These are phyloP conservation scores for Trichosporon asahii DNA, from an alignment of 1,284 basidiomycete genomes.

Conservation along the genomic window DNA sequence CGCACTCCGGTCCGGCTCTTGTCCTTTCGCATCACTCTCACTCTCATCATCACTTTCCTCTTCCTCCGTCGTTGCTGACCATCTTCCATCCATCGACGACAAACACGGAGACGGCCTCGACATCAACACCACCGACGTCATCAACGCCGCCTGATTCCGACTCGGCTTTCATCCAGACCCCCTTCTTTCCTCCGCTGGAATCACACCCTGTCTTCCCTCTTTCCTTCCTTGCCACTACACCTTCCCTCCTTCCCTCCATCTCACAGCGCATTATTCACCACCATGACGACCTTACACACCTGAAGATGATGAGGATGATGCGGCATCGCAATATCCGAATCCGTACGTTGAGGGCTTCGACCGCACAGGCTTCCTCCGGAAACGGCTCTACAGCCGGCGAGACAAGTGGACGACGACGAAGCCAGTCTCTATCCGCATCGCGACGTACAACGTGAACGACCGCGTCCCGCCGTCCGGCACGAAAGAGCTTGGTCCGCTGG, in stretches of 20 bases:
- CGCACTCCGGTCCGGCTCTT: neutral
- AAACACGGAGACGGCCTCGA: neutral
- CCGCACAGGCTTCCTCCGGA: conserved; percentile 33
- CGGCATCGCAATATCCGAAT: conserved; percentile 31
- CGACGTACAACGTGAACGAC: conserved; percentile 49
- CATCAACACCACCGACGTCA: neutral
- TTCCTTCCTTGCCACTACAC: neutral
- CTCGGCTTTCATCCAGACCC: neutral
- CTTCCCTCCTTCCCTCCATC: neutral
- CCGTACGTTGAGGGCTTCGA: conserved; percentile 36
- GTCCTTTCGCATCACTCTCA: neutral
- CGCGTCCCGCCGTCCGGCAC: conserved; percentile 41
- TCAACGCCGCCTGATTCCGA: neutral
- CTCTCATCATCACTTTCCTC: neutral
- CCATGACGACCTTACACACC: conserved; percentile 44
- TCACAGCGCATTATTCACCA: neutral
- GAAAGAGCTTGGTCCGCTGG: conserved; percentile 36
- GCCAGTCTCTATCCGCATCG: conserved; percentile 36
- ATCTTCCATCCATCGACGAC: neutral
- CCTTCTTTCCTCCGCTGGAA: neutral
- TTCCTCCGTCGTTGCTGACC: neutral
- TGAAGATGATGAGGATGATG: neutral
- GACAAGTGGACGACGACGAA: conserved; percentile 33
- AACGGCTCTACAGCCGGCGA: conserved; percentile 33
- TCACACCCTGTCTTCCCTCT: neutral